Evolutionary conservation across 192 early-diverging fungal species (phyloP).

Genomic region (Phycomyces blakesleeanus): DNA sequence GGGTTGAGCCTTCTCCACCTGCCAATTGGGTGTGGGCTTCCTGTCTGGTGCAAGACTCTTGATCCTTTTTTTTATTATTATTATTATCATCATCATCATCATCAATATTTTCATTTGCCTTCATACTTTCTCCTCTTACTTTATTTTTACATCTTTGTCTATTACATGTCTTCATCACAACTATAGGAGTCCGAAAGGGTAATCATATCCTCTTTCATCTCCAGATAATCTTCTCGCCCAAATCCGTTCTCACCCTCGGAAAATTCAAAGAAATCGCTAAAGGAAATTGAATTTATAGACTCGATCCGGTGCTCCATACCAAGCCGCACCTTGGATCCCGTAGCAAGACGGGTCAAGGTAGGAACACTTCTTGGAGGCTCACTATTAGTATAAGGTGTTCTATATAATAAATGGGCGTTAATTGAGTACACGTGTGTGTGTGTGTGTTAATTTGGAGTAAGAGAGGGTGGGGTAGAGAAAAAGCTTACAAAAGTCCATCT

Average conservation of each 20-base stretch:
- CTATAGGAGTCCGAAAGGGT: conserved; percentile 20
- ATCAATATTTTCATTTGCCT: not conserved
- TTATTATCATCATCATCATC: too few relatives aligned
- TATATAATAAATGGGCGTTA: not conserved
- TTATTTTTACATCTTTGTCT: conserved; percentile 7
- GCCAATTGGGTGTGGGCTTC: conserved; percentile 38
- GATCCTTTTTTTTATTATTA: not conserved
- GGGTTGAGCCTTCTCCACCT: conserved; percentile 30
- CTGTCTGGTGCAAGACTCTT: conserved; percentile 18
- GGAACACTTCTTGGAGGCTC: conserved; percentile 14
- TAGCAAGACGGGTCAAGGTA: conserved; percentile 17
- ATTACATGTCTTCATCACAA: conserved; percentile 10
- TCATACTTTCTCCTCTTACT: not conserved
- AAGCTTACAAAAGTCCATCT: conserved; percentile 25
- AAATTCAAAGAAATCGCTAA: conserved; percentile 21
- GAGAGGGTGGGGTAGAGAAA: too few relatives aligned
- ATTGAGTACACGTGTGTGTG: too few relatives aligned
- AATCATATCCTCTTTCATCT: conserved; percentile 24
- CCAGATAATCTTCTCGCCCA: conserved; percentile 16
- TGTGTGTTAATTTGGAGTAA: too few relatives aligned
- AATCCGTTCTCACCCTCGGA: conserved; percentile 15
- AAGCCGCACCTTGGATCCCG: not conserved
- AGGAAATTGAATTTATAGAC: conserved; percentile 7
- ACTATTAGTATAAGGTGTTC: not conserved
- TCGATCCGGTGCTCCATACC: conserved; percentile 5